Percentiles rank a stretch among this genome's conserved stretches.
Conservation (phyloP, 2,329 filamentous ascomycete genomes). For the Leptographium wingfieldii region DNA sequence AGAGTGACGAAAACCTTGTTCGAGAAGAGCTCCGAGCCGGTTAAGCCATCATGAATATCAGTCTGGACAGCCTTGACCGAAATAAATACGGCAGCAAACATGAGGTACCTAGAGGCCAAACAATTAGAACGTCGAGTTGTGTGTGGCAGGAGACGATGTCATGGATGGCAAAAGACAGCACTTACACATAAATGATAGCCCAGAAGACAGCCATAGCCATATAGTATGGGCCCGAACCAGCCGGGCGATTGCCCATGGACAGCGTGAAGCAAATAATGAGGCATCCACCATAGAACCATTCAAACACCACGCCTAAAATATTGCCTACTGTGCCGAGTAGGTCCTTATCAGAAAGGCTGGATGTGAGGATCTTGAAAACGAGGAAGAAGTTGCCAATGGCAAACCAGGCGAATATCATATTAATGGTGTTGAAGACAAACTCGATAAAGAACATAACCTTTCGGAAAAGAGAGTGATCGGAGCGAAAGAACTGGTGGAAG, state of each 20-base stretch:
- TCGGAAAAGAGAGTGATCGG: conserved; percentile 73
- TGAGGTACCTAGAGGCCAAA: conserved; percentile 54
- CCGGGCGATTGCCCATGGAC: conserved; percentile 84
- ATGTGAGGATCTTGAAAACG: conserved; percentile 93
- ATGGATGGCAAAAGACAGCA: conserved; percentile 10
- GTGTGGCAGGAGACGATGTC: too few relatives aligned
- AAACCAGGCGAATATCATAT: conserved; percentile 99
- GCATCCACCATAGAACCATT: conserved; percentile 89
- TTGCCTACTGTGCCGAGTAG: conserved; percentile 67
- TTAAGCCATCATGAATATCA: conserved; percentile 59
- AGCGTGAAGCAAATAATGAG: conserved; percentile 92
- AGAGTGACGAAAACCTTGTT: conserved; percentile 88
- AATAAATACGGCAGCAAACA: conserved; percentile 92
- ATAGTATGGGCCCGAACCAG: conserved; percentile 88
- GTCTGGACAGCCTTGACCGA: conserved; percentile 73
- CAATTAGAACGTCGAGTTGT: conserved; percentile 5
- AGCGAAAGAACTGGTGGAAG: conserved; percentile 92
- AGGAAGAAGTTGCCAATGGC: conserved; percentile 98
- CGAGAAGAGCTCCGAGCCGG: conserved; percentile 60
- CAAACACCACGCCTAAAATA: conserved; percentile 78
- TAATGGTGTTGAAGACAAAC: conserved; percentile 86
- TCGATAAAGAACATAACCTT: conserved; percentile 87
- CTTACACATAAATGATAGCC: conserved; percentile 84
- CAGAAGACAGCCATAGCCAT: conserved; percentile 98
- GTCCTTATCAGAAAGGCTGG: conserved; percentile 56